Evolutionary conservation across 176 grass and related monocot species (phyloP), one percentile per base, ranked within the genome.

Genomic region (Eragrostis curvula): DNA sequence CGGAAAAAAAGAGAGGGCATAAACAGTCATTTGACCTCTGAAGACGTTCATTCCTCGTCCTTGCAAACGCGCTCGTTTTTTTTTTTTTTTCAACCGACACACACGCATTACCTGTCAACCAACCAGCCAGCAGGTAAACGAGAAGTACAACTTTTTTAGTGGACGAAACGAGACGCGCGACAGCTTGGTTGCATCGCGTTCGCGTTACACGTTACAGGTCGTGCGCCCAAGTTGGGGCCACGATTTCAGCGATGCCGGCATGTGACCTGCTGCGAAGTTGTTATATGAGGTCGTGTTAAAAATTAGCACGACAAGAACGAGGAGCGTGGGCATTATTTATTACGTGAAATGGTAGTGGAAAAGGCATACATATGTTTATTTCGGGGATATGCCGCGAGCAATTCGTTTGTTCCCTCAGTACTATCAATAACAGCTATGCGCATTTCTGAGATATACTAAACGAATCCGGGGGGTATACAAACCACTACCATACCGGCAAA

Each of bases 241-340:
- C 65, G 79, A 81, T 77, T 43, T 8, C 16, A 17, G 13, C 32
- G 27, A 28, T 30, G 51, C 23, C n/a, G 28, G 71, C 74, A 76
- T 61, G 62, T 51, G 44, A n/a, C 57, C 46, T 12, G 8, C 49
- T 32, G 17, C 65, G 16, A 24, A 24, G 17, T 18, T 18, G 28
- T 9, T 53, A 6, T 17, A 40, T 68, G 59, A 1, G 15, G 39
- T 16, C 2, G 6, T 24, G 20, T 5, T 20, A 14, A 42, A 68
- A 28, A 46, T 43, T 20, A 23, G 79, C 45, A 77, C 71, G 71
- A 52, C 57, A 59, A 30, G 63, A 82, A 87, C 79, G 64, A 87
- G 85, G 68, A 5, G 3, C 2, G 12, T 13, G 57, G 6, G 0
- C 3, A 32, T 21, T 8, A 29, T 64, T 29, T 55, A 42, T 47